Conservation (phyloP, 2,329 filamentous ascomycete species). For the Sporothrix protearum region DNA sequence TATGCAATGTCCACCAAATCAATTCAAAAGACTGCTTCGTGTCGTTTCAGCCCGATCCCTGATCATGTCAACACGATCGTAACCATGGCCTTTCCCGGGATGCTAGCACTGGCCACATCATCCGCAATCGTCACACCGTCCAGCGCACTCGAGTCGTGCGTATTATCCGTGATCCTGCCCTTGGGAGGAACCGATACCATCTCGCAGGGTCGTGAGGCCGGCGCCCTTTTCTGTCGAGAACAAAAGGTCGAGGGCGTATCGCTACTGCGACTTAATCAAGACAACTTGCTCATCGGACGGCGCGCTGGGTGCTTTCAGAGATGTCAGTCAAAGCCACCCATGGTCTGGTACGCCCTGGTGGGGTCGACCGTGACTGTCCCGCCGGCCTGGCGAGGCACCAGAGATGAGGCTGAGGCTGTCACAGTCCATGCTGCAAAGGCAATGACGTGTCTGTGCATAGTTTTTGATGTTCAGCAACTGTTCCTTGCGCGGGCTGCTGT, state of each 20-base stretch:
- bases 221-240: slow-evolving; percentile 39
- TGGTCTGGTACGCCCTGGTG: slow-evolving; percentile 41
- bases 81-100: slow-evolving; percentile 19
- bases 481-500: background rate
- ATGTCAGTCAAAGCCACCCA: slow-evolving; percentile 45
- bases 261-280: slow-evolving; percentile 25
- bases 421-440: background rate
- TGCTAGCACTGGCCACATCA: slow-evolving; percentile 19
- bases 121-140: slow-evolving; percentile 15
- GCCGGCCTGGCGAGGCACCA: slow-evolving; percentile 20
- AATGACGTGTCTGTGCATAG: background rate
- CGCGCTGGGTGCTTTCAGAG: slow-evolving; percentile 43
- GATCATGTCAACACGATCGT: slow-evolving; percentile 18
- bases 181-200: slow-evolving; percentile 37
- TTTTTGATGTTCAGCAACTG: background rate
- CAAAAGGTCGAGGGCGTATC: slow-evolving; percentile 36
- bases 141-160: slow-evolving; percentile 18
- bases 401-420: background rate
- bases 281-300: slow-evolving; percentile 31
- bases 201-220: slow-evolving; percentile 42
- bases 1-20: background rate
- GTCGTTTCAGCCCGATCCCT: background rate
- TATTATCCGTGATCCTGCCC: slow-evolving; percentile 25
- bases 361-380: slow-evolving; percentile 38
- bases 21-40: background rate